These are phyloP conservation scores for Aspergillus uvarum DNA, from an alignment of 2,329 filamentous ascomycete genomes.

Conservation along the genomic window DNA sequence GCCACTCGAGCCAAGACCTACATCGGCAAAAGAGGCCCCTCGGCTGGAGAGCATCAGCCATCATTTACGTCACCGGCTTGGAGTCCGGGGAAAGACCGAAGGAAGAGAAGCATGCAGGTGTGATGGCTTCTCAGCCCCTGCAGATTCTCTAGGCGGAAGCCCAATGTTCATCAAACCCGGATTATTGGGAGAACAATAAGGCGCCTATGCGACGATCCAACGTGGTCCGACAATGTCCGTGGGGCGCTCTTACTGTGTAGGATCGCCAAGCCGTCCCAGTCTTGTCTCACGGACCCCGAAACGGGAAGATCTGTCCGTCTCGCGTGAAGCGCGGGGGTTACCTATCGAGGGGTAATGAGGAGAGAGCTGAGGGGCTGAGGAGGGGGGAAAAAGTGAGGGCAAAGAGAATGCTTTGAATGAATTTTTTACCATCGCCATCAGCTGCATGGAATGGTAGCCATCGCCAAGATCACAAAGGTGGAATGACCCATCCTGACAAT, in stretches of 20 bases:
- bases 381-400: neutral
- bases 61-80: neutral
- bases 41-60: neutral
- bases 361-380: neutral
- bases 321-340: constrained; percentile 10
- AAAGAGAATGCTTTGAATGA: neutral
- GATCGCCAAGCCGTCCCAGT: neutral
- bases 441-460: neutral
- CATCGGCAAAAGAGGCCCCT: neutral
- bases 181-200: constrained; percentile 1
- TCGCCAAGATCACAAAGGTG: neutral
- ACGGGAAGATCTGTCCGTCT: constrained; percentile 8
- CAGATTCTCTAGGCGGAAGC: constrained; percentile 9
- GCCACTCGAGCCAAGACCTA: neutral
- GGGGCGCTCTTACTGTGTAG: constrained; percentile 7
- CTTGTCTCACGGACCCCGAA: constrained; percentile 16
- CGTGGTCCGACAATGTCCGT: constrained; percentile 12
- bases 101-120: neutral
- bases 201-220: constrained; percentile 17
- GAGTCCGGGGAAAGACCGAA: neutral
- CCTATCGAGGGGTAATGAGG: neutral
- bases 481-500: neutral
- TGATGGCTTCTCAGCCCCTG: constrained; percentile 6
- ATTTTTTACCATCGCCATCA: neutral
- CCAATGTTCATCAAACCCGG: constrained; percentile 9